These are phyloP conservation scores for Eucalyptus microcorys DNA, from an alignment of 345 rosid genomes.

Conservation along the genomic window DNA sequence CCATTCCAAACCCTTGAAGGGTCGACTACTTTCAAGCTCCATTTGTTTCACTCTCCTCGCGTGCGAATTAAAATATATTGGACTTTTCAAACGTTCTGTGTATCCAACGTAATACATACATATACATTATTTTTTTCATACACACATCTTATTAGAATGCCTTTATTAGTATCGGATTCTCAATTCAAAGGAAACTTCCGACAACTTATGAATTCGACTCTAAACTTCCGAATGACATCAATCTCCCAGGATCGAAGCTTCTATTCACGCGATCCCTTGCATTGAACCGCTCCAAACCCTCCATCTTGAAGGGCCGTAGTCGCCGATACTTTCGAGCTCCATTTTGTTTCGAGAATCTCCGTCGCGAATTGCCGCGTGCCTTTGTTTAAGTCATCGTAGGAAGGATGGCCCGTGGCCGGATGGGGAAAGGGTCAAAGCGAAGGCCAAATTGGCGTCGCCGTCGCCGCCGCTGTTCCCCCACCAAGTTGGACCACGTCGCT, in stretches of 20 bases:
- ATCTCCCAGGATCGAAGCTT: not conserved
- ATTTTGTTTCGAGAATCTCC: not conserved
- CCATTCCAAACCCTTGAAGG: not conserved
- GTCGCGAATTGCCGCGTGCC: not conserved
- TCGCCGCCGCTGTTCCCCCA: not conserved
- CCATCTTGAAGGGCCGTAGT: not conserved
- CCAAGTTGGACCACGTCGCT: not conserved
- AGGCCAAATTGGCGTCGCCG: not conserved
- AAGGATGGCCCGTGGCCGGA: not conserved
- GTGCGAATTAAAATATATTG: not conserved
- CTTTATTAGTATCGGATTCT: not conserved
- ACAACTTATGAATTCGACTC: not conserved
- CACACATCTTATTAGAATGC: not conserved
- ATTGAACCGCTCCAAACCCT: not conserved
- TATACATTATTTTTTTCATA: not conserved
- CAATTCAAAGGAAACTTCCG: not conserved
- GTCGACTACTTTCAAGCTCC: not conserved
- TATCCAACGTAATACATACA: rapidly evolving
- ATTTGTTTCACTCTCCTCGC: not conserved
- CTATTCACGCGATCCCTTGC: no score
- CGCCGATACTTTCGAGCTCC: not conserved
- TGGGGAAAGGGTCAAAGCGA: not conserved
- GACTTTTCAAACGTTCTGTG: not conserved
- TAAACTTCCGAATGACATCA: not conserved
- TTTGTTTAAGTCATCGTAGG: no score